These are phyloP conservation scores for Talaromyces borbonicus DNA, from an alignment of 495 filamentous ascomycete genomes.

Conservation along the genomic window DNA sequence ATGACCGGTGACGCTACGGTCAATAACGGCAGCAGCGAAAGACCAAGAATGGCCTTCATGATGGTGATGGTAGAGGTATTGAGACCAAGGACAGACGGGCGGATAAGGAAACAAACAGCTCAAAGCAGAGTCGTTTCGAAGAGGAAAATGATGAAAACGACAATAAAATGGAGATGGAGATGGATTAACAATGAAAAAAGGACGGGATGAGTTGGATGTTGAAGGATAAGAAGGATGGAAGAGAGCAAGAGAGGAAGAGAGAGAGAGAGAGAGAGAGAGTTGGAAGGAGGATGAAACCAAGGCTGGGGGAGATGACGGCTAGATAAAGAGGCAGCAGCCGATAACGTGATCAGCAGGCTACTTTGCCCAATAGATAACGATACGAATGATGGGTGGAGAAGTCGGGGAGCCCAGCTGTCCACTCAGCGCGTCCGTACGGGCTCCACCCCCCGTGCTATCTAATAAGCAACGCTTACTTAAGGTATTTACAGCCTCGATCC, in stretches of 20 bases:
- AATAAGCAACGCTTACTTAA: too few species aligned
- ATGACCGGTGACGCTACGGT: constrained; percentile 67
- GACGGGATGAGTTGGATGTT: constrained; percentile 20
- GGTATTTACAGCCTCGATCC: too few species aligned
- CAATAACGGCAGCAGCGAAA: constrained; percentile 55
- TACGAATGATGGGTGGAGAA: too few species aligned
- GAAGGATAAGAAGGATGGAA: constrained; percentile 25
- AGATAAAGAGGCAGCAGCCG: neutral
- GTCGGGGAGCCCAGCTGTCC: too few species aligned
- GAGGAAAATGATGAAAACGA: constrained; percentile 8
- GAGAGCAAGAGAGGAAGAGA: constrained; percentile 27
- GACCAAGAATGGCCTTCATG: constrained; percentile 65
- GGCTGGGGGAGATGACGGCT: constrained; percentile 1
- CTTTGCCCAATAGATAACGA: too few species aligned
- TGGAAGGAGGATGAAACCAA: constrained; percentile 11
- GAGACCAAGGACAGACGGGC: constrained; percentile 10
- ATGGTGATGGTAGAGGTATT: constrained; percentile 20
- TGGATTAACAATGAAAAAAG: constrained; percentile 14
- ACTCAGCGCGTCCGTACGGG: too few species aligned
- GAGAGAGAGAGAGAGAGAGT: constrained; percentile 19
- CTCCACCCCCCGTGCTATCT: too few species aligned
- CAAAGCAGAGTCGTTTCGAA: constrained; percentile 8
- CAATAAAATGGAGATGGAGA: constrained; percentile 12
- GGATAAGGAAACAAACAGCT: constrained; percentile 16
- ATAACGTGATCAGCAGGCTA: constrained; percentile 14